Evolutionary conservation across 148 eudicot species (phyloP).

Genomic region (Heliamphora exappendiculata): DNA sequence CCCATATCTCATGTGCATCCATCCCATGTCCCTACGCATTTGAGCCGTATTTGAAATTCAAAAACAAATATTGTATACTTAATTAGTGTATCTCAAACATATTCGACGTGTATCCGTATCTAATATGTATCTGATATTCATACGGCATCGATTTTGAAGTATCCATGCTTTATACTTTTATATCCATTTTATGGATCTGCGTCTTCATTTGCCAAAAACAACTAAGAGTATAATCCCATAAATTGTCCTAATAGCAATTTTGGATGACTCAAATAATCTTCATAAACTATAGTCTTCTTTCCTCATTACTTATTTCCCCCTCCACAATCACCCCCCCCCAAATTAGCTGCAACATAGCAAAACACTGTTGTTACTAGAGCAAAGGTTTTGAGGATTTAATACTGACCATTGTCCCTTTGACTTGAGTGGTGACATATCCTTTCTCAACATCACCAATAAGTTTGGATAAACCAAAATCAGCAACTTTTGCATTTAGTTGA

Average conservation of each 20-base stretch:
- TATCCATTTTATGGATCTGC: too few relatives aligned
- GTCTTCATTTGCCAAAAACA: neutral
- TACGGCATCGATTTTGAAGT: too few relatives aligned
- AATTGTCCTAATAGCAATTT: neutral
- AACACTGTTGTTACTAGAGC: neutral
- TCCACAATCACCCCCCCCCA: constrained; percentile 12
- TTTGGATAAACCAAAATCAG: constrained; percentile 52
- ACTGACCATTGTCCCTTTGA: constrained; percentile 60
- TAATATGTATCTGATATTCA: too few relatives aligned
- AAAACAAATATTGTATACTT: too few relatives aligned
- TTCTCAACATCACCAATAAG: constrained; percentile 30
- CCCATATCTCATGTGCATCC: too few relatives aligned
- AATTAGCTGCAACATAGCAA: neutral
- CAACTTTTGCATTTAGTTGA: constrained; percentile 32
- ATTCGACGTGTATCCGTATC: too few relatives aligned
- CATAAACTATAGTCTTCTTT: neutral
- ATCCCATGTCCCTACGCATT: too few relatives aligned
- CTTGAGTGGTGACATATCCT: constrained; percentile 47
- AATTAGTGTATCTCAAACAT: too few relatives aligned
- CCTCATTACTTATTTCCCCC: neutral
- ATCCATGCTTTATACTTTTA: too few relatives aligned
- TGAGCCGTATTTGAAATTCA: too few relatives aligned
- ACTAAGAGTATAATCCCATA: neutral
- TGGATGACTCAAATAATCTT: neutral
- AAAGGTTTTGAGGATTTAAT: constrained; percentile 1